phyloP scores from a whole-genome alignment of 2,329 filamentous ascomycete genomes.

The Sporothrix dimorphospora region DNA sequence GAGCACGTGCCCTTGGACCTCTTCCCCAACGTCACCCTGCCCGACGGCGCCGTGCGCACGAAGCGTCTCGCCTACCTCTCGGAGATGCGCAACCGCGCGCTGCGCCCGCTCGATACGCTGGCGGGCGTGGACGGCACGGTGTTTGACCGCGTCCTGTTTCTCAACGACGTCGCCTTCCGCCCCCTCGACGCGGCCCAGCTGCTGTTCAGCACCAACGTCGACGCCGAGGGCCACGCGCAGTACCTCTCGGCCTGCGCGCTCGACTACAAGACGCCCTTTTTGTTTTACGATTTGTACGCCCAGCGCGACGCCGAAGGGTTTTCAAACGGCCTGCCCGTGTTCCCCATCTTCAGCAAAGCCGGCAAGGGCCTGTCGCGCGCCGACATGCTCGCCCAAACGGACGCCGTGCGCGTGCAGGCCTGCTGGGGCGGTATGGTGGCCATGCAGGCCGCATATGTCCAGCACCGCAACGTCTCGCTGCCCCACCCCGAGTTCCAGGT shows the following conservation, averaged over 20 bases:
- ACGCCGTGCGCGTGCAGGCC: constrained; percentile 69
- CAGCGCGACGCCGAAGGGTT: constrained; percentile 68
- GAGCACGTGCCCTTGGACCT: constrained; percentile 59
- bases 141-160: constrained; percentile 63
- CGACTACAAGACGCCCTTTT: constrained; percentile 69
- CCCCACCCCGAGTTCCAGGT: constrained; percentile 43
- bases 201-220: constrained; percentile 64
- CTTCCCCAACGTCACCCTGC: constrained; percentile 63
- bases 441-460: constrained; percentile 64
- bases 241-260: constrained; percentile 73
- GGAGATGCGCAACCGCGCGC: constrained; percentile 71
- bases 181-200: constrained; percentile 58
- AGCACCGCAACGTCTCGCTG: constrained; percentile 43
- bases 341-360: constrained; percentile 65
- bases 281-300: constrained; percentile 76
- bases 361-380: constrained; percentile 59
- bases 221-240: constrained; percentile 54
- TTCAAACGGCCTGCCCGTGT: constrained; percentile 65
- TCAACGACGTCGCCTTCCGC: constrained; percentile 67
- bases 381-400: constrained; percentile 63
- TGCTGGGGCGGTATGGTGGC: constrained; percentile 81
- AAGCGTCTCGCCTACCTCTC: constrained; percentile 77
- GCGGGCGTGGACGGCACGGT: constrained; percentile 44
- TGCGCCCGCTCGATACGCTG: constrained; percentile 63
- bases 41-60: constrained; percentile 63